These are phyloP conservation scores for Penicillium waksmanii DNA, from an alignment of 495 filamentous ascomycete genomes.

Conservation along the genomic window DNA sequence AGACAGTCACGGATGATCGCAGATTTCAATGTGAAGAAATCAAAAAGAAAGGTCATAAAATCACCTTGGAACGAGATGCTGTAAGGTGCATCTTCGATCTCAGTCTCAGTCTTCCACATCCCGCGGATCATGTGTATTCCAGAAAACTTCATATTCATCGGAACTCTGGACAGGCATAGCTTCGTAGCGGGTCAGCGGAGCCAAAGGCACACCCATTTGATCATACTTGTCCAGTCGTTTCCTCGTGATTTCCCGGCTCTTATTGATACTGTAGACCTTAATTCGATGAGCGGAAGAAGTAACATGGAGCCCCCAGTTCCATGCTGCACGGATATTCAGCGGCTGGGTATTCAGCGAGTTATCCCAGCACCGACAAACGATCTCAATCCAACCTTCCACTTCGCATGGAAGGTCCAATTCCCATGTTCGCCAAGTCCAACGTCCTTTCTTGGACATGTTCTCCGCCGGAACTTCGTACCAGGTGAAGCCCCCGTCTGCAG, in stretches of 20 bases:
- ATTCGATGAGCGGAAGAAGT: constrained; percentile 67
- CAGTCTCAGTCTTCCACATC: constrained; percentile 46
- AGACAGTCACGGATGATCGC: too few species aligned
- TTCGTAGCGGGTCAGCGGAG: constrained; percentile 55
- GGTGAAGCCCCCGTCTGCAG: constrained; percentile 42
- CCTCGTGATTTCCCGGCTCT: constrained; percentile 48
- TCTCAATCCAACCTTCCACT: constrained; percentile 48
- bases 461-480: constrained; percentile 43
- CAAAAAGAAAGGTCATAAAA: too few species aligned
- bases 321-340: constrained; percentile 40
- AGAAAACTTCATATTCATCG: constrained; percentile 52
- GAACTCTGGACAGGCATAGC: constrained; percentile 47
- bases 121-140: constrained; percentile 48
- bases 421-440: constrained; percentile 46
- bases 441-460: constrained; percentile 39
- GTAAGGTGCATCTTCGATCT: too few species aligned
- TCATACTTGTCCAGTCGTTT: constrained; percentile 54
- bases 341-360: constrained; percentile 48
- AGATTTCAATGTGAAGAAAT: too few species aligned
- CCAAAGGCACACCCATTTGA: constrained; percentile 46
- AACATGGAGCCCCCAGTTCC: constrained; percentile 69
- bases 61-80: too few species aligned
- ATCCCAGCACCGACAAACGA: constrained; percentile 48
- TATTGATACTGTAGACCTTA: constrained; percentile 66
- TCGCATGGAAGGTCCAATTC: constrained; percentile 44